Base-by-base conservation (phyloP, 352 stramenopile species). In the Peronospora farinosa region DNA sequence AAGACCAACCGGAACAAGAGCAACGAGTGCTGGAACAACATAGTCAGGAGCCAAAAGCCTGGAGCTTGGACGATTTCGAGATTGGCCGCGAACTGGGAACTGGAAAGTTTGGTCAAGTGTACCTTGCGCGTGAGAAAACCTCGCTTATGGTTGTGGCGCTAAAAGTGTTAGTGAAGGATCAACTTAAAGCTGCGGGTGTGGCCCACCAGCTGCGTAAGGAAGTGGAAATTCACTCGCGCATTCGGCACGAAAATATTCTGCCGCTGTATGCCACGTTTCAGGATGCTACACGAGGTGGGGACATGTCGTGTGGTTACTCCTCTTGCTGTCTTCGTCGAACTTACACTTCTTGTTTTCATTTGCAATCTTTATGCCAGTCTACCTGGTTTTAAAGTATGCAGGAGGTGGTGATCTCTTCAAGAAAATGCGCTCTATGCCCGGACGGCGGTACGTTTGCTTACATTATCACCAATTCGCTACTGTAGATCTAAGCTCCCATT, bases 61-160 rank as follows among this genome's bases (percentile, higher is more conserved):
- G 86, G 86, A 92, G 69, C 39, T 63, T 95, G 21, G 59, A 74
- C 13, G 86, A 95, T 65, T 96, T 96, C 63, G 75, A 88, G 40
- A 88, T 96, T 39, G 84, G 86, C 0, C 73, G 81, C 4, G 67
- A 86, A 15, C 64, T 96, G 0, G 88, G 88, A 4, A 72, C 67
- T 5, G 88, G 88, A 40, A 96, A 95, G 54, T 96, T 96, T 51
- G 88, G 81, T 0, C 76, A 90, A 41, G 88, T 96, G 30, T 96
- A 93, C 46, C 57, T 93, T 51, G 86, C 86, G 3, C 69, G 81
- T 2, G 85, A 95, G 54, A 94, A 93, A 64, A 56, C 57, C n/a
- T 86, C 85, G 11, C 74, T 69, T 21, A 81, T 74, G 54, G 54
- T 85, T 36, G 71, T 96, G n/a, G 88, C 88, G 21, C 63, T 96